Base-by-base conservation (phyloP, 805 yeast genomes). In the Wickerhamomyces chambardii region DNA sequence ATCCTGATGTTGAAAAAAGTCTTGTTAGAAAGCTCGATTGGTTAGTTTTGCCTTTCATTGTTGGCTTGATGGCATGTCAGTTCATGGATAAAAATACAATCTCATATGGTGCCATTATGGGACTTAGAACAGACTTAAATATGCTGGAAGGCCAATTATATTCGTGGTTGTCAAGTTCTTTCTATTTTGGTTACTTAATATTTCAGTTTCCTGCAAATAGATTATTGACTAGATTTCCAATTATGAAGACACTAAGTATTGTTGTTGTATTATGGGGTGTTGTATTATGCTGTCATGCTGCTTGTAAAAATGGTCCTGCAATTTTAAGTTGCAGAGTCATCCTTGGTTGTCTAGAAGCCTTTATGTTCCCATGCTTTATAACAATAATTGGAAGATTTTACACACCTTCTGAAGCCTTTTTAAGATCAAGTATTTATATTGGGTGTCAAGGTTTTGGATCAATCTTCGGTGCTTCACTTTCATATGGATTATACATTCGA, bases 351-450 rank as follows among this genome's bases (percentile, higher is more conserved):
- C 18, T 31, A 4, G 33, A 31, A 15, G 33, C 33, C 4, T 17
- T 18, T 15, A 15, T 28, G 42, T 24, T 34, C 48, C 27, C 27
- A 5, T 15, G 19, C 3, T 31, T 11, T 12, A 61, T 67, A 22
- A 41, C 65, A 11, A 49, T 77, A 32, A 76, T 80, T 5, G 53
- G 73, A 17, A 78, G 73, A 51, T 78, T 76, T 70, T 78, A 75
- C 64, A 68, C 60, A 39, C 59, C 62, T 33, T 59, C 59, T 28
- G 70, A 68, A 39, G 71, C 64, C 35, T 63, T 68, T 36, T 44
- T 59, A 15, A 57, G 72, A 43, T 58, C 65, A 21, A 53, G 63
- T 29, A 42, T 66, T 25, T 68, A 71, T 68, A 59, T 67, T 39
- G 66, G 67, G 27, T 54, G 56, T 44, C 58, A 64, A 28, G 73